Evolutionary conservation across 108 stramenopile species (phyloP), one percentile per base, ranked within the genome.

Genomic region (Nitzschia sp.): DNA sequence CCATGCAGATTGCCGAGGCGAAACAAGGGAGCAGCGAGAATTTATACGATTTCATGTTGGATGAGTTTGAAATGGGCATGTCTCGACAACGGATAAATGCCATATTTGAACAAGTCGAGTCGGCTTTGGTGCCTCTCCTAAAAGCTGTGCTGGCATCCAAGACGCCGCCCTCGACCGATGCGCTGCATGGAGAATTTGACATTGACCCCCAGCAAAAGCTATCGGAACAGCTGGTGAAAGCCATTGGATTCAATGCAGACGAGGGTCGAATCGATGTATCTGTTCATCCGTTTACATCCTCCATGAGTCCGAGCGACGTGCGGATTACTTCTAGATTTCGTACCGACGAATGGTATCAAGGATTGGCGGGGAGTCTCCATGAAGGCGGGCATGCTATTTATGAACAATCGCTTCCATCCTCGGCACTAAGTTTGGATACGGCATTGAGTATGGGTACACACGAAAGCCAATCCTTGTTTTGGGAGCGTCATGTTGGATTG

Each of bases 371-470:
- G 8, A 85, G 85, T 2, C 77, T 98, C 2, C 97, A 98, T 65
- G 97, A 98, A 69, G 93, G 78, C 0, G 97, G 97, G 4, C 97
- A 97, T 75, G 95, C 93, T 36, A 88, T 96, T 45, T 97, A 97
- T 68, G 97, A 96, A 71, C 95, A 95, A 68, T 82, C 89, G 59
- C 60, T 92, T 9, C 56, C 45, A 18, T 6, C 17, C 19, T 66
- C 70, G 24, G 81, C 80, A 17, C 38, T 90, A 15, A 77, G 79
- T 27, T 33, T 95, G 8, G 85, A 93, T 63, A 59, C 65, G 23
- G 75, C 87, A 0, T 68, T 96, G 19, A 78, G 71, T 56, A 95
- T 97, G 95, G 97, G 95, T 23, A 83, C 86, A 17, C 97, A 97
- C 66, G 97, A 97, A 74, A 80, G 77, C 26, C 97, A 97, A 66